Conservation (phyloP, 257 asterid species). For the Nicotiana benthamiana region DNA sequence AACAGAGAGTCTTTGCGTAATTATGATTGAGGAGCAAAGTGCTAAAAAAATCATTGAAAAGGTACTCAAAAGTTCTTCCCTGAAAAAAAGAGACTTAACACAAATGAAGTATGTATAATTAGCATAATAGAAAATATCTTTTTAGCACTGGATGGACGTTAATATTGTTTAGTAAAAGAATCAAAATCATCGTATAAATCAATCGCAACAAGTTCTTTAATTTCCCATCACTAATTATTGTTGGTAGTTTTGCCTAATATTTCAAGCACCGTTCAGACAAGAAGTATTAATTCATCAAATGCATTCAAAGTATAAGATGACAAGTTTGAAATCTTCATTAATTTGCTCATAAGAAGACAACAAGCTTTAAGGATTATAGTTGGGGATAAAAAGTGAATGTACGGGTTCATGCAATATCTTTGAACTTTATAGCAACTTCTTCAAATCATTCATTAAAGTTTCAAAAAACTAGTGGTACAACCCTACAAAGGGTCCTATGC, state of each 20-base stretch:
- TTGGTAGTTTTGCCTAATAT: neutral
- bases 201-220: too few species aligned
- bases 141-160: neutral
- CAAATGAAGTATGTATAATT: neutral
- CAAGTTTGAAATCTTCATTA: constrained; percentile 1
- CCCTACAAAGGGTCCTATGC: constrained; percentile 1
- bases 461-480: constrained; percentile 5
- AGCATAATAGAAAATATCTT: neutral
- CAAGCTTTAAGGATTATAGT: neutral
- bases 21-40: neutral
- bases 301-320: neutral
- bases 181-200: neutral
- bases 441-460: neutral
- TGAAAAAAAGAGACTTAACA: neutral
- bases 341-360: constrained; percentile 7
- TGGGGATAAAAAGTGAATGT: constrained; percentile 6
- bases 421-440: neutral
- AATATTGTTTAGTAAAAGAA: too few species aligned
- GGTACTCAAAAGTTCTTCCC: neutral
- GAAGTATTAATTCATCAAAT: neutral
- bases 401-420: constrained; percentile 21
- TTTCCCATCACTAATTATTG: too few species aligned
- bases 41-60: neutral
- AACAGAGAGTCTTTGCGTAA: neutral
- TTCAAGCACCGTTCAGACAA: neutral